Evolutionary conservation across 805 yeast species (phyloP).

Genomic region (Wickerhamiella australiensis): DNA sequence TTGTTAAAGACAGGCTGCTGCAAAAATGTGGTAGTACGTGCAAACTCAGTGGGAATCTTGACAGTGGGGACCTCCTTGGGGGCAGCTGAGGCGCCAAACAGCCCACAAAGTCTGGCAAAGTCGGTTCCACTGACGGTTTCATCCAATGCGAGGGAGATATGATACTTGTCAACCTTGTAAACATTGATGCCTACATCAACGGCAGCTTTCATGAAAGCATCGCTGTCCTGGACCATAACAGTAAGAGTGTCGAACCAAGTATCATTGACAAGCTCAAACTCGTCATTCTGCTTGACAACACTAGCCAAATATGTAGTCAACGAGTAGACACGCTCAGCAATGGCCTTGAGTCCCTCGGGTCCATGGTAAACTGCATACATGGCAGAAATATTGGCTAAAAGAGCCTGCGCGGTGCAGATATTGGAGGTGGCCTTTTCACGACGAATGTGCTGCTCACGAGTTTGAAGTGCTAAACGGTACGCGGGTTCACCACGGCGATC

Average conservation of each 20-base stretch:
- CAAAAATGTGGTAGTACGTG: constrained; percentile 32
- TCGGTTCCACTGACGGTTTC: constrained; percentile 67
- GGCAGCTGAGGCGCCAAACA: constrained; percentile 41
- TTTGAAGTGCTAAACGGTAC: constrained; percentile 83
- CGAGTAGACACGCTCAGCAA: constrained; percentile 67
- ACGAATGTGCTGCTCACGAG: constrained; percentile 96
- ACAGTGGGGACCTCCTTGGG: constrained; percentile 19
- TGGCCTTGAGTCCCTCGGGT: constrained; percentile 66
- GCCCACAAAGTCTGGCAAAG: constrained; percentile 40
- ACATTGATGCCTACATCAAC: constrained; percentile 60
- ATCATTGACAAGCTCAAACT: constrained; percentile 43
- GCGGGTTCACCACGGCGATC: constrained; percentile 89
- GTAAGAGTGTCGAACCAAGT: constrained; percentile 84
- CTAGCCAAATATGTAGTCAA: constrained; percentile 60
- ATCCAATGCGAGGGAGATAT: constrained; percentile 76
- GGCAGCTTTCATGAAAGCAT: constrained; percentile 46
- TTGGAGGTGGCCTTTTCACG: constrained; percentile 97
- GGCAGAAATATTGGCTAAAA: constrained; percentile 88
- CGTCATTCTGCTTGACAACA: constrained; percentile 34
- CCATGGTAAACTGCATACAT: constrained; percentile 97
- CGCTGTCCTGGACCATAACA: constrained; percentile 40
- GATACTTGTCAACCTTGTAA: constrained; percentile 47
- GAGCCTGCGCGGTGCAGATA: constrained; percentile 96
- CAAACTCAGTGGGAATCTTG: constrained; percentile 29
- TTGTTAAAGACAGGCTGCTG: constrained; percentile 68